These are phyloP conservation scores for Verticillium isaacii DNA, from an alignment of 2,329 filamentous ascomycete species.

Conservation along the genomic window DNA sequence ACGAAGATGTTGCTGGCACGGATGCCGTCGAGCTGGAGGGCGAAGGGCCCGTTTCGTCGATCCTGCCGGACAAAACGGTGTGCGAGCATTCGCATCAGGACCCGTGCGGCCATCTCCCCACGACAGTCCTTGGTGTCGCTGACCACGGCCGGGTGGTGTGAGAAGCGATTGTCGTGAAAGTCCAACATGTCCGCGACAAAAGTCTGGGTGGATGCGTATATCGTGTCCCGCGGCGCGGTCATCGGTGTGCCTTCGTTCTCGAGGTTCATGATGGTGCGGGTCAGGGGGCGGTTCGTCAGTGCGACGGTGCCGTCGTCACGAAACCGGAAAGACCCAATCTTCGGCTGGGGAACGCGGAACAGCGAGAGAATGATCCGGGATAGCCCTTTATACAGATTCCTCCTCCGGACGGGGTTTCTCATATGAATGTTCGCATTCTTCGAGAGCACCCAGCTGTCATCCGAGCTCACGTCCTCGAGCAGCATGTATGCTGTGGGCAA, in stretches of 20 bases:
- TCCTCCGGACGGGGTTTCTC: too few species aligned
- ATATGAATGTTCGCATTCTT: background rate
- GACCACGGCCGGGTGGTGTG: constrained; percentile 26
- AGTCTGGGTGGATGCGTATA: background rate
- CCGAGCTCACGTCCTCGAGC: background rate
- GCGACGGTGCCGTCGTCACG: too few species aligned
- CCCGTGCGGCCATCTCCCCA: constrained; percentile 22
- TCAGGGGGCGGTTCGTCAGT: too few species aligned
- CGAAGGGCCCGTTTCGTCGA: constrained; percentile 24
- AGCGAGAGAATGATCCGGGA: too few species aligned
- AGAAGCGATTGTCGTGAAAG: background rate
- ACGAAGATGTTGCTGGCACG: constrained; percentile 34
- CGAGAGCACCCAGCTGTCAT: background rate
- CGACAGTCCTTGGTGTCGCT: constrained; percentile 20
- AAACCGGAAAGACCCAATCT: too few species aligned
- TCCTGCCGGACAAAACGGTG: constrained; percentile 15
- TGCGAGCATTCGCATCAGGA: constrained; percentile 19
- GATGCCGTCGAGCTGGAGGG: constrained; percentile 29
- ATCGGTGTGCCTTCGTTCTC: background rate
- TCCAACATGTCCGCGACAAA: background rate
- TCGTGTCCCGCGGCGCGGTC: background rate
- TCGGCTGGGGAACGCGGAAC: too few species aligned
- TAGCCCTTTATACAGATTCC: too few species aligned
- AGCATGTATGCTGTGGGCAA: background rate
- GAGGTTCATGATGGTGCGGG: too few species aligned